Conservation (phyloP, 2,329 filamentous ascomycete species). For the Aspergillus puulaauensis region DNA sequence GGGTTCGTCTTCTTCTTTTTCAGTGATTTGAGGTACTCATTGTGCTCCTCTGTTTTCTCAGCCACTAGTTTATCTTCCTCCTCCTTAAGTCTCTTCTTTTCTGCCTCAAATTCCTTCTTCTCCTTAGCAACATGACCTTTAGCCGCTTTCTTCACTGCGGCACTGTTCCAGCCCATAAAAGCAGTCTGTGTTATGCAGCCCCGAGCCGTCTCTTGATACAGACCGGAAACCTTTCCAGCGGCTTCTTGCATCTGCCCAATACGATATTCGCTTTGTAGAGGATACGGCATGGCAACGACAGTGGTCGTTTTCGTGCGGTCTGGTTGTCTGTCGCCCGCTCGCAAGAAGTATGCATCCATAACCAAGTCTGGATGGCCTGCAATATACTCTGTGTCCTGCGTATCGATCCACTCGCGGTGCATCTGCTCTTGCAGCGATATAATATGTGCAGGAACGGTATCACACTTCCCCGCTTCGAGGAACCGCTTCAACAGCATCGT, state of each 20-base stretch:
- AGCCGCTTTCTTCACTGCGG: constrained; percentile 6
- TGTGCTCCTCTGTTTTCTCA: background rate
- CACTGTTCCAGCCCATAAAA: constrained; percentile 14
- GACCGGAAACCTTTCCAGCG: constrained; percentile 5
- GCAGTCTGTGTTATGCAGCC: constrained; percentile 8
- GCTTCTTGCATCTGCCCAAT: constrained; percentile 9
- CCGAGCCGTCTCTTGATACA: constrained; percentile 10
- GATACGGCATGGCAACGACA: constrained; percentile 1
- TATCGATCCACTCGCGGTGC: constrained; percentile 3
- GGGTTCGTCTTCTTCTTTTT: background rate
- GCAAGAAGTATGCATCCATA: constrained; percentile 6
- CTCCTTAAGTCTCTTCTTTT: background rate
- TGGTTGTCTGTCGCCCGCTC: background rate
- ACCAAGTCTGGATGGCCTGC: background rate
- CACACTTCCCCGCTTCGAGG: constrained; percentile 9
- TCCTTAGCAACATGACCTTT: background rate
- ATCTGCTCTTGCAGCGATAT: constrained; percentile 2
- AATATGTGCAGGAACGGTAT: background rate
- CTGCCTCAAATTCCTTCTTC: background rate
- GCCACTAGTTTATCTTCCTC: background rate
- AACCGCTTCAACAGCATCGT: constrained; percentile 13
- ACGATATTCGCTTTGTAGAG: background rate
- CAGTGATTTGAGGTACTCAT: background rate
- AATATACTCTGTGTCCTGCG: background rate
- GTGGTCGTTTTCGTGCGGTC: constrained; percentile 1